Evolutionary conservation across 83 land plant species (phyloP), one percentile per base, ranked within the genome.

Genomic region (Picea abies): DNA sequence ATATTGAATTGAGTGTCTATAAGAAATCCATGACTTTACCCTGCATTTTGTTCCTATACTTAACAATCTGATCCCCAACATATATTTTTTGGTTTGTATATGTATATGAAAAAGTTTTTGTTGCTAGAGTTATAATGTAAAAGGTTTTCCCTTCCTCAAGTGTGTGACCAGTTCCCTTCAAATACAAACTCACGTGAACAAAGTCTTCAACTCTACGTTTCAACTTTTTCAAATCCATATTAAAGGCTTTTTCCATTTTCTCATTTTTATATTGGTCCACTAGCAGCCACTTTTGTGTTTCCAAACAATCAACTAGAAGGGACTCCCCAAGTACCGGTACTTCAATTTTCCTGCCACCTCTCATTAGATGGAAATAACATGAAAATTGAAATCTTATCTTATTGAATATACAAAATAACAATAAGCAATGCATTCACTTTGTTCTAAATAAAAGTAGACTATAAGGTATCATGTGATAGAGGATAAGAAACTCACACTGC

Each of bases 121-220:
- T 92, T 96, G 75, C 35, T 32, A 97, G 88, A 22, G 99, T 97
- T 10, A 93, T 93, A 72, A 92, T 90, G 65, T 94, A 97, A 2
- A 97, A 86, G 66, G 85, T 87, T 77, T 86, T 87, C 29, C 96
- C 96, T 68, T 87, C 93, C 81, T 94, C 97, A 76, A 97, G 87
- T 16, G 96, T 93, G 84, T 97, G 99, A 44, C 99, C 91, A 32
- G 86, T 63, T 81, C 94, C 98, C 80, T 97, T 97, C 89, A 97
- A 63, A 62, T 95, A 98, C 60, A 97, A 96, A 35, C 93, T 85
- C 85, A 91, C 98, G 86, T 97, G 99, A 47, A 97, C 99, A 41
- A 98, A 93, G 87, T 98, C 92, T 81, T 89, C 66, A 2, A 97
- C 99, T 85, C 96, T 97, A 1, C 96, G 98, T 84, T 94, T 97